These are phyloP conservation scores for Calonectria naviculata DNA, from an alignment of 2,329 filamentous ascomycete genomes.

Conservation along the genomic window DNA sequence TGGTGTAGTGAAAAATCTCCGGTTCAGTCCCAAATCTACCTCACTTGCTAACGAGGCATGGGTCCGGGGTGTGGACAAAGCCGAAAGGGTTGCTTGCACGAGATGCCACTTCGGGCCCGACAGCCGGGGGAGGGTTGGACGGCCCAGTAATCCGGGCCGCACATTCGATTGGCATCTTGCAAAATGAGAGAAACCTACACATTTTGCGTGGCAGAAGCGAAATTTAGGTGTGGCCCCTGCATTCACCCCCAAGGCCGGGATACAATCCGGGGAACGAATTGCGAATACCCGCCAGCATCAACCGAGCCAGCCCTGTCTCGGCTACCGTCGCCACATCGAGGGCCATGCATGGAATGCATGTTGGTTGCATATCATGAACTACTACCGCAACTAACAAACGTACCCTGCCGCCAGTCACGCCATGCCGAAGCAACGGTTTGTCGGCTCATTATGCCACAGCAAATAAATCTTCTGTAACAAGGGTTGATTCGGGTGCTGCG, in stretches of 20 bases:
- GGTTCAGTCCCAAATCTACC: background rate
- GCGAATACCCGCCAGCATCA: background rate
- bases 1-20: background rate
- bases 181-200: background rate
- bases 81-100: background rate
- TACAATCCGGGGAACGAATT: background rate
- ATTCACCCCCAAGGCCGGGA: background rate
- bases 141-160: background rate
- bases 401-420: background rate
- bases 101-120: background rate
- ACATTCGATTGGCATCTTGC: background rate
- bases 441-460: background rate
- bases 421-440: background rate
- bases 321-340: background rate
- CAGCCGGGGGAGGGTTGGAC: background rate
- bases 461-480: background rate
- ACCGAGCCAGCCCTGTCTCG: background rate
- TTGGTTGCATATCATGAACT: background rate
- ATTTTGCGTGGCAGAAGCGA: background rate
- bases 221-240: background rate
- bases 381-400: background rate
- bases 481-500: background rate
- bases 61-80: background rate
- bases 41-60: too few relatives aligned
- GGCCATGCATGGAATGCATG: background rate